Evolutionary conservation across 768 basidiomycete species (phyloP).

Genomic region (Neoboletus subvelutipes): DNA sequence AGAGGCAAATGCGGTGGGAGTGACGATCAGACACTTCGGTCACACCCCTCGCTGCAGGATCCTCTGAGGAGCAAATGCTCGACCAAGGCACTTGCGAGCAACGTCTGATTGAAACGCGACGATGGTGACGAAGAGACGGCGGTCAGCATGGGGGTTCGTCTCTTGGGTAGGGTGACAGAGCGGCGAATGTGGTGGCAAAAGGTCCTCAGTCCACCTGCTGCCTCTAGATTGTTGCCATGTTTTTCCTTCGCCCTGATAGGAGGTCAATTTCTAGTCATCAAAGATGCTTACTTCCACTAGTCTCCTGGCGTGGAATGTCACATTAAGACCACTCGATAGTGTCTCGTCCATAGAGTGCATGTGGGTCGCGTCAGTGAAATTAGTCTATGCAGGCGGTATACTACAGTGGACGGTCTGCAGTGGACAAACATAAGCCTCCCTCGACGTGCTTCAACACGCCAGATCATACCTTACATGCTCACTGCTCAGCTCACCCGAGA

Average conservation of each 20-base stretch:
- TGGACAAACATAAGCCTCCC: neutral
- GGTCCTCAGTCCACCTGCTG: constrained; percentile 23
- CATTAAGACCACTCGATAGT: neutral
- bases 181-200: constrained; percentile 34
- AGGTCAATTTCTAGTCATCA: neutral
- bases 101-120: constrained; percentile 1
- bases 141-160: neutral
- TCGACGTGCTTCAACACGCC: no score
- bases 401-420: neutral
- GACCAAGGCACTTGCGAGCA: constrained; percentile 16
- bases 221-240: no score
- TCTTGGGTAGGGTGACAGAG: constrained; percentile 9
- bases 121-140: neutral
- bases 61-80: constrained; percentile 26
- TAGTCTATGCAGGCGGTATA: neutral
- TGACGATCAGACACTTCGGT: constrained; percentile 32
- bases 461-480: neutral
- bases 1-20: constrained; percentile 15
- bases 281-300: neutral
- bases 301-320: neutral
- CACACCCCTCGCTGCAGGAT: constrained; percentile 22
- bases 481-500: neutral
- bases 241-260: neutral
- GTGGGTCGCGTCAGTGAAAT: neutral
- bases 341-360: neutral